Evolutionary conservation across 2,329 filamentous ascomycete species (phyloP).

Genomic region (Botrytis elliptica): DNA sequence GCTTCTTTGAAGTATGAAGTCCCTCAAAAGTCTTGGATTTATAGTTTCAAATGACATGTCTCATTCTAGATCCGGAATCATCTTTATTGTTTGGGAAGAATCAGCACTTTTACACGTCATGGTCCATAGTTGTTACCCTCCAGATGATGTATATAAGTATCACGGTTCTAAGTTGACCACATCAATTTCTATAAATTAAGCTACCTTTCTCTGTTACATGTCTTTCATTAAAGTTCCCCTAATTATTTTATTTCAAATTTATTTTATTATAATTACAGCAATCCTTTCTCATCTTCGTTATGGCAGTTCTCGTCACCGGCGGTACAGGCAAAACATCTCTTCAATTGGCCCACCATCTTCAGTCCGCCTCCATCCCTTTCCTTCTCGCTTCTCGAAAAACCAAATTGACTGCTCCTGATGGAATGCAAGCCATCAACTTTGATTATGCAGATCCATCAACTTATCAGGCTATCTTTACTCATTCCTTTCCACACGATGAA

Average conservation of each 20-base stretch:
- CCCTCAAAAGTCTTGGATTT: background rate
- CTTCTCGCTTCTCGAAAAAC: slow-evolving; percentile 7
- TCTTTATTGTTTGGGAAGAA: background rate
- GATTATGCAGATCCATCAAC: slow-evolving; percentile 3
- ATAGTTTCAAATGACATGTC: background rate
- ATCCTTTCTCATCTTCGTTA: background rate
- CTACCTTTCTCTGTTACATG: background rate
- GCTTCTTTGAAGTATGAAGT: background rate
- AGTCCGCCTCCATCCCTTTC: slow-evolving; percentile 7
- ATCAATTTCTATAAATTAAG: background rate
- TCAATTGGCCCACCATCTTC: background rate
- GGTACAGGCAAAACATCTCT: slow-evolving; percentile 10
- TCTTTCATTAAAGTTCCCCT: background rate
- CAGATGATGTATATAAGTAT: background rate
- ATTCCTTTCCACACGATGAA: background rate
- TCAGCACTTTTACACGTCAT: background rate
- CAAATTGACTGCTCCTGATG: background rate
- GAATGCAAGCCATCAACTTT: background rate
- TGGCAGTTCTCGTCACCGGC: slow-evolving; percentile 1
- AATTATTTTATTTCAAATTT: background rate
- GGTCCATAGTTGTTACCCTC: background rate
- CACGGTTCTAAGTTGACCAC: background rate
- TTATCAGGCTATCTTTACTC: background rate
- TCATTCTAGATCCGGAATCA: background rate
- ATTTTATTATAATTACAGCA: background rate